Percentiles rank a stretch among this genome's conserved stretches.
phyloP scores from a whole-genome alignment of 768 basidiomycete species.

The Hygrocybe coccinea region DNA sequence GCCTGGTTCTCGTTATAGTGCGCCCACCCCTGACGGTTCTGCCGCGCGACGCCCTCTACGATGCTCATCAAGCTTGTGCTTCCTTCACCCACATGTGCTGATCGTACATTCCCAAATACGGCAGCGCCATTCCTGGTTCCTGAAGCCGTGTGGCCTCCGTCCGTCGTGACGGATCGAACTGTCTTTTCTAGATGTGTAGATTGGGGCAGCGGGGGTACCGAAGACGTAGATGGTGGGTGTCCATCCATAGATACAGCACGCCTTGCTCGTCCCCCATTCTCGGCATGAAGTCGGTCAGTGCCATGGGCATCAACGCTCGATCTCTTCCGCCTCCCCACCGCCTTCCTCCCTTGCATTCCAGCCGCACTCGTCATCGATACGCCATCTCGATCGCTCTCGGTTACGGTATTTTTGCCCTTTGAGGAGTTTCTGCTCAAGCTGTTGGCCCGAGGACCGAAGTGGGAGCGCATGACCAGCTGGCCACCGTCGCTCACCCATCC shows the following conservation, averaged over 20 bases:
- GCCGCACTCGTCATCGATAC: neutral
- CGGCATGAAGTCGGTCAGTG: neutral
- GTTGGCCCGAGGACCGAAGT: no score
- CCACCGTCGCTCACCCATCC: constrained; percentile 14
- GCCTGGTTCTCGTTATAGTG: neutral
- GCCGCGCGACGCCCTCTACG: constrained; percentile 53
- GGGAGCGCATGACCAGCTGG: neutral
- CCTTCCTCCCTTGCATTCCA: neutral
- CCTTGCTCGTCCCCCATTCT: neutral
- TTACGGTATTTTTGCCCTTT: neutral
- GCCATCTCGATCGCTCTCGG: neutral
- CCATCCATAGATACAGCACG: neutral
- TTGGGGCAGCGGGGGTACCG: neutral
- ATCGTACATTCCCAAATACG: neutral
- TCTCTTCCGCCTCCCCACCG: neutral
- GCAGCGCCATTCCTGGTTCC: neutral
- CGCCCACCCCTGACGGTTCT: constrained; percentile 8
- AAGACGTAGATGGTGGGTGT: neutral
- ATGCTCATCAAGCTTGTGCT: constrained; percentile 58
- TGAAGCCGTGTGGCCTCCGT: no score
- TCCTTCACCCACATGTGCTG: constrained; percentile 3
- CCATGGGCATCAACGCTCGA: neutral
- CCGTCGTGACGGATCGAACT: no score
- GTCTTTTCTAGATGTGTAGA: no score
- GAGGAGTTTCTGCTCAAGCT: neutral